Evolutionary conservation across 2,329 filamentous ascomycete species (phyloP).

Genomic region (Aspergillus sp.): DNA sequence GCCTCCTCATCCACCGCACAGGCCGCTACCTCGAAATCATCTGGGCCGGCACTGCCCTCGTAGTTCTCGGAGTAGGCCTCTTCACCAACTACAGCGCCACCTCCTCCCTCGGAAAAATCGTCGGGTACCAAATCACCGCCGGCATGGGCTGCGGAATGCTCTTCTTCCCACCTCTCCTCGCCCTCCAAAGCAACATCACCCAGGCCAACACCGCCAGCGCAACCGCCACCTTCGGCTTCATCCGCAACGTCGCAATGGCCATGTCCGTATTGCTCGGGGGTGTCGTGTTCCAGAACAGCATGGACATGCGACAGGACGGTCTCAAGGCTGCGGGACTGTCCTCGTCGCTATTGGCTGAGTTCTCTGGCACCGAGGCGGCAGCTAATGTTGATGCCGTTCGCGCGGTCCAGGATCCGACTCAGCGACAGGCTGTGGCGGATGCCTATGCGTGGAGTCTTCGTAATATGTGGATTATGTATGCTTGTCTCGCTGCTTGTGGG

Average conservation of each 20-base stretch:
- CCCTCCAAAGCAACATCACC: constrained; percentile 55
- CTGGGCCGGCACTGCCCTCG: constrained; percentile 45
- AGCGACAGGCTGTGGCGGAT: constrained; percentile 45
- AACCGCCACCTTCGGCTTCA: constrained; percentile 56
- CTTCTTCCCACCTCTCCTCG: constrained; percentile 60
- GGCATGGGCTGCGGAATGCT: constrained; percentile 56
- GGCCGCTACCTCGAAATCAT: constrained; percentile 53
- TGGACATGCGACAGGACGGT: constrained; percentile 19
- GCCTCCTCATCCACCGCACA: constrained; percentile 54
- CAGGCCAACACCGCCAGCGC: constrained; percentile 54
- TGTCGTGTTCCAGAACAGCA: constrained; percentile 73
- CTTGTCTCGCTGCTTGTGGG: constrained; percentile 28
- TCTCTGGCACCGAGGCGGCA: constrained; percentile 47
- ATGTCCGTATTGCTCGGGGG: constrained; percentile 72
- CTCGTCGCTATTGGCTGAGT: constrained; percentile 27
- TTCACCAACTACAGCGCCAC: constrained; percentile 46
- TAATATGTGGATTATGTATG: constrained; percentile 50
- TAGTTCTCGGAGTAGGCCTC: constrained; percentile 52
- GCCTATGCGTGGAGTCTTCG: constrained; percentile 53
- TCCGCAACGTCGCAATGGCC: constrained; percentile 68
- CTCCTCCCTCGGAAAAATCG: constrained; percentile 43
- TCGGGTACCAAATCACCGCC: constrained; percentile 54
- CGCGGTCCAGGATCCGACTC: constrained; percentile 39
- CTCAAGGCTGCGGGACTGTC: constrained; percentile 56
- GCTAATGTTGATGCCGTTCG: constrained; percentile 51